Base-by-base conservation (phyloP, 2,329 filamentous ascomycete genomes). In the Neophaeococcomyces mojaviensis region DNA sequence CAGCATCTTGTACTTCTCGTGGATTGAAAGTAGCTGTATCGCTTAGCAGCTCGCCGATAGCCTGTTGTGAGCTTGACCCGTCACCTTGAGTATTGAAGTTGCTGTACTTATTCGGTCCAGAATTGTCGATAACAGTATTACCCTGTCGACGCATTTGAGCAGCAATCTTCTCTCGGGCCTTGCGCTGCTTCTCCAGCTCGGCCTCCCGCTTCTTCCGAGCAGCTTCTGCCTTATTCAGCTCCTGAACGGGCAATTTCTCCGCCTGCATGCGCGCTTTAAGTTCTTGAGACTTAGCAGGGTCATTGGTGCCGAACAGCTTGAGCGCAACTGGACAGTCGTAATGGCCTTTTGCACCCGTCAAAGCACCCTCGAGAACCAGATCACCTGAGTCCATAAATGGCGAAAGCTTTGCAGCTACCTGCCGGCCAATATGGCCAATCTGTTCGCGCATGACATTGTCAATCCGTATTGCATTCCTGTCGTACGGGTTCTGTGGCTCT, bases 361-460 rank as follows among this genome's bases (percentile, higher is more conserved):
- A 72, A 13, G 76, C 67, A 1, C 79, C 86, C 61, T 94, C 88
- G 5, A 89, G 61, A 1, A 77, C 59, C 7, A 92, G 67, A 15
- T 74, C 74, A 43, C 70, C 70, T 1, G 65, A 64, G 55, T 87
- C 83, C 58, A 68, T 34, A 35, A 52, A n/a, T 13, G 57, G 77
- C 0, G 86, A 80, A 44, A 95, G 67, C 62, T 85, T 90, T n/a
- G 71, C 67, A 1, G 81, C 86, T 18, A 87, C 59, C 1, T 66
- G 70, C 10, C 78, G 72, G 5, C 85, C 83, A 33, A 94, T 70
- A 63, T 94, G 87, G 1, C 88, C 88, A 55, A 94, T 86, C 58
- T 94, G 87, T 6, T 64, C 62, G 13, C 79, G 76, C 58, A 84
- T 76, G 12, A 89, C 85, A 61, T 92, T 94, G 56, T 85, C 74